phyloP scores from a whole-genome alignment of 2,329 filamentous ascomycete species.

The Diaporthe humulicola region DNA sequence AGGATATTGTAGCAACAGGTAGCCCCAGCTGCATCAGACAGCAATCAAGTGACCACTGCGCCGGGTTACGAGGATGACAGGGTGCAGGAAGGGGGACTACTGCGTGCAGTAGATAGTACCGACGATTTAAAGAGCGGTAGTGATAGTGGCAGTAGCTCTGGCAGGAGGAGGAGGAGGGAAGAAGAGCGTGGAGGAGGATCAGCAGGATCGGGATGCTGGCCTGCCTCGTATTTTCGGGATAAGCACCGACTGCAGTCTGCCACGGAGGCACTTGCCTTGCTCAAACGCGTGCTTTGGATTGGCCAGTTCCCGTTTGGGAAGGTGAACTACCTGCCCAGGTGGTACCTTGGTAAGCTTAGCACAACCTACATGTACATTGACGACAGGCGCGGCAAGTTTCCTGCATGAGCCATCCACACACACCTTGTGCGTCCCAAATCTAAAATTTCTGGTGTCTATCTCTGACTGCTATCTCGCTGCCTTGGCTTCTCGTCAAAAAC shows the following conservation, averaged over 20 bases:
- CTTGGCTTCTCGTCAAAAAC: neutral
- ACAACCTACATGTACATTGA: neutral
- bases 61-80: neutral
- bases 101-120: neutral
- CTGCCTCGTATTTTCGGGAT: slow-evolving; percentile 26
- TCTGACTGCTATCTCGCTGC: neutral
- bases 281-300: neutral
- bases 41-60: slow-evolving; percentile 7
- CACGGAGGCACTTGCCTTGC: neutral
- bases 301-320: slow-evolving; percentile 18
- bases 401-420: slow-evolving; percentile 19
- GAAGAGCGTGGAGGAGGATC: neutral
- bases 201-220: slow-evolving; percentile 21
- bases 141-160: neutral
- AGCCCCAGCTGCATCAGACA: slow-evolving; percentile 12
- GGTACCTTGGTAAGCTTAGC: slow-evolving; percentile 1
- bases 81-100: slow-evolving; percentile 6
- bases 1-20: slow-evolving; percentile 5
- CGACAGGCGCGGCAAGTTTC: neutral
- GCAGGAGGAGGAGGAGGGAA: neutral
- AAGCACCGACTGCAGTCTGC: neutral
- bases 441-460: slow-evolving; percentile 7
- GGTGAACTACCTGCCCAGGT: slow-evolving; percentile 2
- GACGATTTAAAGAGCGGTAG: slow-evolving; percentile 3
- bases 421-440: slow-evolving; percentile 2